These are phyloP conservation scores for Fusarium torulosum DNA, from an alignment of 2,329 filamentous ascomycete genomes.

Conservation along the genomic window DNA sequence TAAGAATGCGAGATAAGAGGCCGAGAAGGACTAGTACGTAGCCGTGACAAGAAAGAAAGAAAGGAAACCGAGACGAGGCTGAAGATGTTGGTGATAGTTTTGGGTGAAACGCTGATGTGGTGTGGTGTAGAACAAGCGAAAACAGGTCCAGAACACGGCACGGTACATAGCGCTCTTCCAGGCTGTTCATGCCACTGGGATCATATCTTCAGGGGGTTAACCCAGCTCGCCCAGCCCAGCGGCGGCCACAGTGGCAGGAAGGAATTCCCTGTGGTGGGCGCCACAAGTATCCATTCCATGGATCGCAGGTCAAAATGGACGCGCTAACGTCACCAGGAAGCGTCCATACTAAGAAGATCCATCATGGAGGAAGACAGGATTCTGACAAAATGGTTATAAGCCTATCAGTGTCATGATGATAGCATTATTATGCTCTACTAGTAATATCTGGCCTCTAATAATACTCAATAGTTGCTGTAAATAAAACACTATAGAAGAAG, in stretches of 20 bases:
- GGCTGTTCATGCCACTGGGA: constrained; percentile 5
- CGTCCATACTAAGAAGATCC: background rate
- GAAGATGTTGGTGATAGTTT: constrained; percentile 36
- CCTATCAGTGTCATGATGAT: constrained; percentile 22
- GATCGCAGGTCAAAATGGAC: constrained; percentile 1
- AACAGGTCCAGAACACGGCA: constrained; percentile 23
- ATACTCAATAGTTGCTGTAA: background rate
- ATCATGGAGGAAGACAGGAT: constrained; percentile 16
- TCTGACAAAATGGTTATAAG: constrained; percentile 12
- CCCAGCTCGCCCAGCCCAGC: constrained; percentile 1
- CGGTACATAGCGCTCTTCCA: constrained; percentile 11
- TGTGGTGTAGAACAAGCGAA: constrained; percentile 34
- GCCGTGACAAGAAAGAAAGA: constrained; percentile 11
- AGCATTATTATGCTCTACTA: background rate
- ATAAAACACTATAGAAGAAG: constrained; percentile 7
- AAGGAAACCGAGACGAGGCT: constrained; percentile 17
- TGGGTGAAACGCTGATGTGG: constrained; percentile 27
- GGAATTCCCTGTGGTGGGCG: constrained; percentile 22
- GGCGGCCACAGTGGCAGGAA: constrained; percentile 11
- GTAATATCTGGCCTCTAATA: background rate
- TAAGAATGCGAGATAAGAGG: constrained; percentile 1
- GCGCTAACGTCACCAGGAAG: constrained; percentile 24
- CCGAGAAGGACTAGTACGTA: background rate
- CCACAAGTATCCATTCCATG: constrained; percentile 16
- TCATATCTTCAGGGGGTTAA: constrained; percentile 11